phyloP scores from a whole-genome alignment of 345 rosid species.

The Bruguiera gymnorhiza region DNA sequence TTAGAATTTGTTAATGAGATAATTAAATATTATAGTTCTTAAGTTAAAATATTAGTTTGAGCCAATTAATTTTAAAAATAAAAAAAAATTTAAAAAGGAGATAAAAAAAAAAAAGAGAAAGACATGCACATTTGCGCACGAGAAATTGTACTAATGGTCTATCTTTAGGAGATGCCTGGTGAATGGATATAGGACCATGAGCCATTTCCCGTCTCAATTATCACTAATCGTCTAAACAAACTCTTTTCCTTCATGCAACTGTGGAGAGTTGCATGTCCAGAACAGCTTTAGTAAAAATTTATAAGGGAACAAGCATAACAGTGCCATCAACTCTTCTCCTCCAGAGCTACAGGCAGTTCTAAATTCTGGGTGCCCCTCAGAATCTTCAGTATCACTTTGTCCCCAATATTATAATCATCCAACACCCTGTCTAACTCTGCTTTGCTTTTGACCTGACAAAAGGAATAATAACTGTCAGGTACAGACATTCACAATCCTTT shows the following conservation, averaged over 20 bases:
- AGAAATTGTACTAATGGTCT: too few species aligned
- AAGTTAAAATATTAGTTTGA: too few species aligned
- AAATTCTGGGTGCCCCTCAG: constrained; percentile 64
- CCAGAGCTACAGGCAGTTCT: constrained; percentile 57
- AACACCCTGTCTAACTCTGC: constrained; percentile 63
- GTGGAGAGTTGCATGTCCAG: not conserved
- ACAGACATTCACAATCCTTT: not conserved
- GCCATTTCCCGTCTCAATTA: too few species aligned
- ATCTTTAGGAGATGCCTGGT: too few species aligned
- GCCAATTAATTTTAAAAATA: too few species aligned
- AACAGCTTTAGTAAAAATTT: not conserved
- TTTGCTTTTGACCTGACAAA: constrained; percentile 73
- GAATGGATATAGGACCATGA: too few species aligned
- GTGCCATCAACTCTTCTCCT: constrained; percentile 56
- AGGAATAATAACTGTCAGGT: not conserved
- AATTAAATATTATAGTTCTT: too few species aligned
- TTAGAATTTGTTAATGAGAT: too few species aligned
- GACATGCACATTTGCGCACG: too few species aligned
- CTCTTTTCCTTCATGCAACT: not conserved
- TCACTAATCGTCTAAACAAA: not conserved
- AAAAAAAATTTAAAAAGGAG: too few species aligned
- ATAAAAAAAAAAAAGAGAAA: too few species aligned
- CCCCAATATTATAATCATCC: constrained; percentile 82
- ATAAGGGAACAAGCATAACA: not conserved
- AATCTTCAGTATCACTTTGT: constrained; percentile 56